phyloP scores from a whole-genome alignment of 768 basidiomycete genomes.

The Kwoniella dejecticola region DNA sequence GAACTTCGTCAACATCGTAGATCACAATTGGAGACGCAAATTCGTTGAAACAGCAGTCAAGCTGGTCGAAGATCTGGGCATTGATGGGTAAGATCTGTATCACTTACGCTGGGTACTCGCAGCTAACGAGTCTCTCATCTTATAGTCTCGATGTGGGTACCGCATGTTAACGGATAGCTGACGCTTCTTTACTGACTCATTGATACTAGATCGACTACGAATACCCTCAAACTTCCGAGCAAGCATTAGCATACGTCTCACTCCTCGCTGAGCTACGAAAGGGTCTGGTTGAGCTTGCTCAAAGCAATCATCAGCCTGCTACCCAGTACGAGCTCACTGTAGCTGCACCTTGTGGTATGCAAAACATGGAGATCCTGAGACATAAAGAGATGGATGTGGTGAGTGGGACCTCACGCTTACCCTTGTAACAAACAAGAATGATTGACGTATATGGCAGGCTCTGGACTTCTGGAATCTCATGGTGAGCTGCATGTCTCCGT shows the following conservation, averaged over 20 bases:
- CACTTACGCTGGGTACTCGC: background rate
- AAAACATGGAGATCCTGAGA: slow-evolving; percentile 77
- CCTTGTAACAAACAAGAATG: background rate
- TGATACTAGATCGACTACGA: slow-evolving; percentile 67
- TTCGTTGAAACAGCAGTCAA: slow-evolving; percentile 81
- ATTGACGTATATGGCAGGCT: slow-evolving; percentile 48
- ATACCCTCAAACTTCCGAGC: slow-evolving; percentile 75
- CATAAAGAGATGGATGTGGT: slow-evolving; percentile 77
- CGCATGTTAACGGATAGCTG: too few relatives aligned
- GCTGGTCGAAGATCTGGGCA: slow-evolving; percentile 83
- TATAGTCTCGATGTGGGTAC: slow-evolving; percentile 34
- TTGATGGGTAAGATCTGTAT: slow-evolving; percentile 67
- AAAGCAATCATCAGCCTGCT: slow-evolving; percentile 64
- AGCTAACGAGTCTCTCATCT: background rate
- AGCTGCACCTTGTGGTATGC: slow-evolving; percentile 87
- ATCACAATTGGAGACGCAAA: slow-evolving; percentile 64
- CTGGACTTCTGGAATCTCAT: slow-evolving; percentile 98
- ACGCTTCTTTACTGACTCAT: too few relatives aligned
- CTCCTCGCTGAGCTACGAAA: slow-evolving; percentile 73
- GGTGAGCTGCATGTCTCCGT: slow-evolving; percentile 62
- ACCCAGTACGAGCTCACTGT: slow-evolving; percentile 66
- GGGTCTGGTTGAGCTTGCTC: slow-evolving; percentile 76
- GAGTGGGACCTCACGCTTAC: background rate
- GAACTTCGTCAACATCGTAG: slow-evolving; percentile 76
- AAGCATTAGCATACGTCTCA: slow-evolving; percentile 82